phyloP scores from a whole-genome alignment of 2,329 filamentous ascomycete species.

The Claviceps pazoutovae region DNA sequence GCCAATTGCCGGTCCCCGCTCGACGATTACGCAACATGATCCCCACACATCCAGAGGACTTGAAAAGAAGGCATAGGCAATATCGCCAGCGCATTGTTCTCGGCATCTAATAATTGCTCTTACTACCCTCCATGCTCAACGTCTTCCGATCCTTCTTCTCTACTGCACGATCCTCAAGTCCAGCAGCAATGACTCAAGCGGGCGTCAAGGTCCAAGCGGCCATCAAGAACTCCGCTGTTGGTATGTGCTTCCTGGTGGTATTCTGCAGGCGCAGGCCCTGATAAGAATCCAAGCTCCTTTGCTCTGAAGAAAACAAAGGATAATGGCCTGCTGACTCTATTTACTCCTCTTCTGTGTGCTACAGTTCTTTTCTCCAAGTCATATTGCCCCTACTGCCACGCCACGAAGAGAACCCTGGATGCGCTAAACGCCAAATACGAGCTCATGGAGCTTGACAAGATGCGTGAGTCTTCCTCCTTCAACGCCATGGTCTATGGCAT shows the following conservation, averaged over 20 bases:
- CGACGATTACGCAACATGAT: no score
- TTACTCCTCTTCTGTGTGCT: neutral
- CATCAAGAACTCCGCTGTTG: constrained; percentile 80
- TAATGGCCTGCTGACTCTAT: neutral
- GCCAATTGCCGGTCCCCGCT: no score
- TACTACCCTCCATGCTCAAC: constrained; percentile 32
- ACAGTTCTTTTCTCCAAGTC: constrained; percentile 91
- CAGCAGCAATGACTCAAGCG: constrained; percentile 66
- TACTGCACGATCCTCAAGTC: constrained; percentile 28
- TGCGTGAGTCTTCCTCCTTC: constrained; percentile 33
- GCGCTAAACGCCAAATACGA: constrained; percentile 58
- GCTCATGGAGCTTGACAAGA: constrained; percentile 67
- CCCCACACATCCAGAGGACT: no score
- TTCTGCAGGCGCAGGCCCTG: no score
- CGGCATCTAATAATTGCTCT: neutral
- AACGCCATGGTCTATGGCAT: neutral
- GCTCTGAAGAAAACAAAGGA: no score
- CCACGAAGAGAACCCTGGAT: constrained; percentile 62
- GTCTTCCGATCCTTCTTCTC: constrained; percentile 61
- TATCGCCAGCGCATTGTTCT: neutral
- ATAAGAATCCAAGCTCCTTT: no score
- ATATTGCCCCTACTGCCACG: constrained; percentile 85
- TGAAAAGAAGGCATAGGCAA: no score
- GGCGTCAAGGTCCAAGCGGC: constrained; percentile 72
- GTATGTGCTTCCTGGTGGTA: constrained; percentile 30